Base-by-base conservation (phyloP, 306 rosid species). In the Mucuna pruriens region DNA sequence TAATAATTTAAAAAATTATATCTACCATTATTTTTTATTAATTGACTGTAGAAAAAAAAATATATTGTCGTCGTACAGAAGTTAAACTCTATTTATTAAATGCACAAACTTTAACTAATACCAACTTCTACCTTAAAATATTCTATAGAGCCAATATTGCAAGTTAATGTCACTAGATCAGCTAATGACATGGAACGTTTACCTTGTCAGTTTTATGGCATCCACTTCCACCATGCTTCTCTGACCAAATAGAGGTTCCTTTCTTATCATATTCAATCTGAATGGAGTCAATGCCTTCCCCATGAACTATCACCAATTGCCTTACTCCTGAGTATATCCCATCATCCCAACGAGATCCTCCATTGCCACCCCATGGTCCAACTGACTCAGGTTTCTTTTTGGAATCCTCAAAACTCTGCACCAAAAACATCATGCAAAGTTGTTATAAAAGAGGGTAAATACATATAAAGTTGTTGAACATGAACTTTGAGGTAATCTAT, bases 351-450 rank as follows among this genome's bases (percentile, higher is more conserved):
- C 48, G 40, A 45, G 85, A 71, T 49, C 96, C 94, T 62, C 84
- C 89, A 25, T 78, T 78, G 46, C 97, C 90, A 71, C 97, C 98
- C 95, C 92, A 92, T 55, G 97, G 98, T 57, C 98, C 98, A 85
- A 73, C 85, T 36, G 91, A 46, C 38, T 86, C 39, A 5, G 85
- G 79, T 73, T 87, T 87, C 86, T 87, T 81, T 25, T 13, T 52
- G 52, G 86, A 54, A 52, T 74, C 88, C 76, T 74, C 86, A 20
- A 60, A 78, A 75, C 74, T 78, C 88, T 87, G 86, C 78, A 81
- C 34, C 39, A 39, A 55, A 74, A 83, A 63, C 72, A 84, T 55
- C 72, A 80, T 49, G 75, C 67, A 23, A 57, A 83, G 17, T 20
- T 16, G 82, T 66, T 62, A 76, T 76, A 39, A 20, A 66, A 36